A percentile compares a stretch with the other conserved stretches of the same genome.
Evolutionary conservation across 2,329 filamentous ascomycete genomes (phyloP).

Genomic region (Exophiala sp.): DNA sequence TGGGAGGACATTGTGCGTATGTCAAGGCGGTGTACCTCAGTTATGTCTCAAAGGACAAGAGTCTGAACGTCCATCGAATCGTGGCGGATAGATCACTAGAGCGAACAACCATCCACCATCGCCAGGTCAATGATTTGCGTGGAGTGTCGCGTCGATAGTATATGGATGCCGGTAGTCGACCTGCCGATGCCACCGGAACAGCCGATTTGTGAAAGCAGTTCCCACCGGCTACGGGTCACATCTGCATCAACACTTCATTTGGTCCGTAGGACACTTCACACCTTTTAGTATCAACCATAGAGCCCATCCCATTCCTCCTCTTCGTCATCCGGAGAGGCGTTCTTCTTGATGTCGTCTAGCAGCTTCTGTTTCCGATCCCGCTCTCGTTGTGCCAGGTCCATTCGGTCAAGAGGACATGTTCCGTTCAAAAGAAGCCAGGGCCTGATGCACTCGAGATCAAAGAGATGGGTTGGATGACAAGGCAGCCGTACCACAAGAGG

Average conservation of each 20-base stretch:
- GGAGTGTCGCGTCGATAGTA: too few relatives aligned
- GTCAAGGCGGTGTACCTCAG: too few relatives aligned
- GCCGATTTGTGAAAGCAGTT: too few relatives aligned
- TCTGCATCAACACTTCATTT: background rate
- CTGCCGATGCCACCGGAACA: too few relatives aligned
- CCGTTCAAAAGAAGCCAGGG: constrained; percentile 60
- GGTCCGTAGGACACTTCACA: too few relatives aligned
- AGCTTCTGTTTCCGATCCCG: constrained; percentile 43
- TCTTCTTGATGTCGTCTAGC: constrained; percentile 33
- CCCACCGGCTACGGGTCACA: background rate
- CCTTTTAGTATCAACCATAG: constrained; percentile 36
- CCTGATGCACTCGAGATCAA: constrained; percentile 60
- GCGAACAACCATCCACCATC: too few relatives aligned
- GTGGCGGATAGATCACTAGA: too few relatives aligned
- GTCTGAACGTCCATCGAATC: too few relatives aligned
- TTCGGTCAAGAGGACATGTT: constrained; percentile 58
- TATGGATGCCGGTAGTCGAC: too few relatives aligned
- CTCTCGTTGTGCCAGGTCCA: constrained; percentile 52
- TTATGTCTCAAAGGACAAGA: too few relatives aligned
- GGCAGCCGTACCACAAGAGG: constrained; percentile 59
- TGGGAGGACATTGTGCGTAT: too few relatives aligned
- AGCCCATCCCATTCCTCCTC: constrained; percentile 47
- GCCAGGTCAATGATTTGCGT: too few relatives aligned
- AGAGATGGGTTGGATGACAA: constrained; percentile 56
- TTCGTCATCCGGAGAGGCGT: constrained; percentile 35